Base-by-base conservation (phyloP, 164 flowering plant species). In the Tinospora cordifolia region DNA sequence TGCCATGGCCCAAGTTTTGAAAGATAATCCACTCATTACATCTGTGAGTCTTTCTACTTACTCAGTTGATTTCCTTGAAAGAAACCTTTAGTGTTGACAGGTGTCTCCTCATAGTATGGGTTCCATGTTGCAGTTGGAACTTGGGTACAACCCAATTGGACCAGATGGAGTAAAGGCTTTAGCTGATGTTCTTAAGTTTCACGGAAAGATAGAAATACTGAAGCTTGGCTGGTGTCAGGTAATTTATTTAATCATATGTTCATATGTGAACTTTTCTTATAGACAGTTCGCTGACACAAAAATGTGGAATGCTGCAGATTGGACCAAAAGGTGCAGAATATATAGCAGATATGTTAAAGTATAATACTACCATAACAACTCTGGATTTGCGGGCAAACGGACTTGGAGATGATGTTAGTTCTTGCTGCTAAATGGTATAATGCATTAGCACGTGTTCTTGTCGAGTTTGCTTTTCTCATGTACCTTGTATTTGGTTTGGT, bases 201-300 rank as follows among this genome's bases (percentile, higher is more conserved):
- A 90, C 79, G 99, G 99, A 38, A 88, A 89, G 67, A 75, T 92
- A 69, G 84, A 88, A 72, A 84, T 83, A 60, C 93, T 95, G 30
- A 91, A 87, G 83, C 92, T 95, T 70, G 98, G 97, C 65, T 95
- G 99, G 99, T 95, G 99, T 80, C 87, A 94, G 97, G 99, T 94
- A 84, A 74, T 64, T 19, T 10, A 7, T 68, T 44, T 64, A 26
- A 40, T 10, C 15, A 44, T n/a, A n/a, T n/a, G 59, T 8, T 49
- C 26, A 14, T 46, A n/a, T 8, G 38, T 59, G 7, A 25, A 34
- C 69, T 41, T 36, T 26, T 9, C 26, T 46, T 49, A 25, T 54
- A 44, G 38, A 19, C 62, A 70, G 38, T 58, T 58, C 40, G 51
- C 46, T 27, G 49, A 36, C 36, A 65, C 24, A 60, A 40, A 68